Percentiles rank a stretch among this genome's conserved stretches.
phyloP scores from a whole-genome alignment of 129 eudicot species.

The Escallonia herrerae region DNA sequence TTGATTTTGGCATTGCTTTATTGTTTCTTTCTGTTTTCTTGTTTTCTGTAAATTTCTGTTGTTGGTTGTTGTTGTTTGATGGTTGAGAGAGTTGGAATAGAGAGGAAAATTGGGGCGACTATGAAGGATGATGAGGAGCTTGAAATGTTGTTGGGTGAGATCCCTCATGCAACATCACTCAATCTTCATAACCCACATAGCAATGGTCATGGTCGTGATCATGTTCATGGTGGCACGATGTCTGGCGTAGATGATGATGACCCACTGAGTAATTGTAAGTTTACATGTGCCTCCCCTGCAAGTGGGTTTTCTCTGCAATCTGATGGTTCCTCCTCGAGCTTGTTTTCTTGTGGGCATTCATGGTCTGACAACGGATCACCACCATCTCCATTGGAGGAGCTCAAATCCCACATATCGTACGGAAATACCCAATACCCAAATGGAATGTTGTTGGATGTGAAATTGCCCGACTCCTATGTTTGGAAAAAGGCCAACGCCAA shows the following conservation, averaged over 20 bases:
- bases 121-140: slow-evolving; percentile 80
- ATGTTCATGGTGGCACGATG: slow-evolving; percentile 28
- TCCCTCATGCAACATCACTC: slow-evolving; percentile 67
- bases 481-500: slow-evolving; percentile 20
- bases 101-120: slow-evolving; percentile 21
- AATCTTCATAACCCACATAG: slow-evolving; percentile 23
- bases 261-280: slow-evolving; percentile 27
- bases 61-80: slow-evolving; percentile 22
- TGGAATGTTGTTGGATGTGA: slow-evolving; percentile 12
- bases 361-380: slow-evolving; percentile 36
- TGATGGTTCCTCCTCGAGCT: slow-evolving; percentile 50
- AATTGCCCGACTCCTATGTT: slow-evolving; percentile 21
- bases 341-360: slow-evolving; percentile 31
- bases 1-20: slow-evolving; percentile 16
- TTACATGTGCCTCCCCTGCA: slow-evolving; percentile 42
- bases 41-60: slow-evolving; percentile 11
- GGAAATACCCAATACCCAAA: slow-evolving; percentile 17
- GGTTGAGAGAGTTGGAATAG: slow-evolving; percentile 34
- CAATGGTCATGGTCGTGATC: slow-evolving; percentile 29
- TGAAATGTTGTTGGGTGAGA: slow-evolving; percentile 76
- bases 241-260: slow-evolving; percentile 43
- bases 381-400: slow-evolving; percentile 36
- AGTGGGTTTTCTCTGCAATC: slow-evolving; percentile 36
- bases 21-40: slow-evolving; percentile 13
- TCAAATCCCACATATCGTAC: slow-evolving; percentile 19